Evolutionary conservation across 176 grass and related monocot genomes (phyloP), one percentile per base, ranked within the genome.

Genomic region (Pontederia paniculata): DNA sequence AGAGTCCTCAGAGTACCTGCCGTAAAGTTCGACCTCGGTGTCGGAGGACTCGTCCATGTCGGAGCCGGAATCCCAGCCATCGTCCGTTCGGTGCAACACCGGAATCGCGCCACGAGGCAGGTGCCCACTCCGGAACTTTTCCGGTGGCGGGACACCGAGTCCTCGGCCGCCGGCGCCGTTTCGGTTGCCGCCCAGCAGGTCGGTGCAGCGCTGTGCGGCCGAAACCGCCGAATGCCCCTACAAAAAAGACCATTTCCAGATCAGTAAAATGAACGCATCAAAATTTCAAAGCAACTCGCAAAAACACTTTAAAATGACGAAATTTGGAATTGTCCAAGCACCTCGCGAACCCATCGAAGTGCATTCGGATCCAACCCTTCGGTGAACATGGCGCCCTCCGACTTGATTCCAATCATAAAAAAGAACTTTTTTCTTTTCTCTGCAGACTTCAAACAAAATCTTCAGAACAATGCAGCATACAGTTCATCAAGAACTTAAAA

Each of bases 21-120:
- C 80, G 72, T 80, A 78, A 44, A 68, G 70, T 52, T 91, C 93
- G 2, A 65, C 67, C 64, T 88, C 94, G 12, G 73, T 69, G 70
- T 88, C 94, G 2, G 80, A 98, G 9, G 78, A 91, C 72, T 98
- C 87, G 50, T 85, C 87, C 94, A 93, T 93, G 60, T 98, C 87
- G 42, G 87, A 98, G 48, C 80, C 87, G 1, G 80, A 78, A 18
- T 78, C 78, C 14, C 59, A 76, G 64, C 57, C 83, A 52, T 67
- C 81, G 28, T 37, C 28, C 28, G 15, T 81, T 67, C 64, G 77
- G 57, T 37, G 28, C 6, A 81, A 76, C 42, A 81, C 45, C 8
- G 83, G 86, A 45, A 91, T 82, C 1, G 85, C 65, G 20, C 68
- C 64, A 44, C 58, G 73, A 4, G 78, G 85, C 45, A 95, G 80